Base-by-base conservation (phyloP, 345 rosid species). In the Eutrema yunnanense region DNA sequence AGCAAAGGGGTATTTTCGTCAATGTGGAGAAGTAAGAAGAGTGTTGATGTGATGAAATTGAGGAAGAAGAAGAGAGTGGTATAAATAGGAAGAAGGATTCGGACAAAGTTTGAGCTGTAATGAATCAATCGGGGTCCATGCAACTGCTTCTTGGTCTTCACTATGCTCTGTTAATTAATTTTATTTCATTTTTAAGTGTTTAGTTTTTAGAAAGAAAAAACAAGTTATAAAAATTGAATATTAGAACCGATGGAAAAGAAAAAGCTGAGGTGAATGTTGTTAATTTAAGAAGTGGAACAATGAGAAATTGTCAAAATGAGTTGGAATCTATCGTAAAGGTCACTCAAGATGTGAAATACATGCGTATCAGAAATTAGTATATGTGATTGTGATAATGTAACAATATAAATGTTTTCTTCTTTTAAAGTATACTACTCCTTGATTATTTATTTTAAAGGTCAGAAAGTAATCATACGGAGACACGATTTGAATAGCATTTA, bases 71-170 rank as follows among this genome's bases (percentile, higher is more conserved):
- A 68, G 69, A 33, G 56, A 41, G 62, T 52, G 27, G 57, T 75
- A 61, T 75, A 75, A 61, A 75, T 75, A 68, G 64, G 59, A 43
- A 65, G 6, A 26, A 59, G 26, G 55, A 60, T 33, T 67, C 54
- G 13, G 73, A 67, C 78, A 68, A 62, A 63, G 66, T 47, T 63
- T 69, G 32, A 56, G 71, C 72, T 38, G 80, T 70, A 63, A 76
- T 55, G 57, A 75, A 75, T 59, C 27, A 51, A 74, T 61, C 69
- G 3, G 79, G 79, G 79, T 76, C 74, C 79, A 76, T 62, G 61
- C 75, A 69, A 55, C 71, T 14, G 33, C 42, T 29, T 67, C 37
- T 26, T 65, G 67, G 58, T 65, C 72, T 73, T 55, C 33, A 53
- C 33, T 55, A 36, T n/a, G 19, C 49, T 54, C 42, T 27, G 41